Evolutionary conservation across 2,329 filamentous ascomycete species (phyloP).

Genomic region (Bertia moriformis): DNA sequence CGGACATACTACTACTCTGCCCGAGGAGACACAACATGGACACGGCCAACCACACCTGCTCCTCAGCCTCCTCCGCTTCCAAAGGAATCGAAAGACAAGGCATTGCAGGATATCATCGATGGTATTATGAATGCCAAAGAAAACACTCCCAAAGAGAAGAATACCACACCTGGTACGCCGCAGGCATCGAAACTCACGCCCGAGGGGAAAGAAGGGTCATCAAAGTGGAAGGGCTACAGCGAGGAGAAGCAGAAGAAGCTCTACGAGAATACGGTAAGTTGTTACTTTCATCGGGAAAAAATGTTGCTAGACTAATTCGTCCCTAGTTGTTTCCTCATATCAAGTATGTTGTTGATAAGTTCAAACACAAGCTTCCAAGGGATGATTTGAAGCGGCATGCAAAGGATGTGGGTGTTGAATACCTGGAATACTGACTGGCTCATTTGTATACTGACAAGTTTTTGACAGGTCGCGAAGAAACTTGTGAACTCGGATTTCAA

Average conservation of each 20-base stretch:
- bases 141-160: slow-evolving; percentile 32
- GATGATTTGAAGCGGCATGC: slow-evolving; percentile 54
- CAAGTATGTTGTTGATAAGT: slow-evolving; percentile 75
- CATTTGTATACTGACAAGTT: slow-evolving; percentile 9
- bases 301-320: slow-evolving; percentile 6
- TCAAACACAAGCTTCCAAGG: slow-evolving; percentile 71
- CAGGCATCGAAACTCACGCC: slow-evolving; percentile 36
- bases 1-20: slow-evolving; percentile 76
- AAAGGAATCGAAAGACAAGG: slow-evolving; percentile 46
- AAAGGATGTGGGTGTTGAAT: slow-evolving; percentile 27
- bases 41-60: slow-evolving; percentile 57
- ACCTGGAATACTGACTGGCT: not conserved
- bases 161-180: slow-evolving; percentile 51
- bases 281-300: not conserved
- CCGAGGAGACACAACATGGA: slow-evolving; percentile 68
- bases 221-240: slow-evolving; percentile 57
- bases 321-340: slow-evolving; percentile 80
- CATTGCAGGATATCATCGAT: slow-evolving; percentile 71
- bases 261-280: slow-evolving; percentile 78
- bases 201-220: slow-evolving; percentile 26
- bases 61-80: slow-evolving; percentile 42
- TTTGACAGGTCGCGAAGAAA: slow-evolving; percentile 59
- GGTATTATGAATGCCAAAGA: slow-evolving; percentile 61
- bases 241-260: slow-evolving; percentile 86
- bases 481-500: slow-evolving; percentile 86